Evolutionary conservation across 495 filamentous ascomycete genomes (phyloP).

Genomic region (Podospora appendiculata): DNA sequence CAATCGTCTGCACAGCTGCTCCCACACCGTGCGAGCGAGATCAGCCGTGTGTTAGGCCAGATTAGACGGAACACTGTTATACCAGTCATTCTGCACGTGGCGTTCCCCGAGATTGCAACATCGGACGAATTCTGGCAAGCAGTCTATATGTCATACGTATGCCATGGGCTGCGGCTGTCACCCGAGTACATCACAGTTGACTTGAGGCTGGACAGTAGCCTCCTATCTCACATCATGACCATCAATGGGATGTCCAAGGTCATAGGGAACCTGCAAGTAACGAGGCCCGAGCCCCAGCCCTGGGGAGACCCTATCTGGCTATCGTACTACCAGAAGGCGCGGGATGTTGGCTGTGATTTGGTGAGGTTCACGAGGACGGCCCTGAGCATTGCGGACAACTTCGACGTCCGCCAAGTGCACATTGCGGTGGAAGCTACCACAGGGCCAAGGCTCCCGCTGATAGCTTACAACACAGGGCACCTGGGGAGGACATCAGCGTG

Average conservation of each 20-base stretch:
- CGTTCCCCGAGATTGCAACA: conserved; percentile 28
- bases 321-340: conserved; percentile 47
- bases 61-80: conserved; percentile 52
- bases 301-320: conserved; percentile 53
- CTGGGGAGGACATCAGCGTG: conserved; percentile 57
- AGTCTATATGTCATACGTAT: conserved; percentile 48
- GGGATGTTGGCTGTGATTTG: conserved; percentile 52
- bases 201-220: conserved; percentile 41
- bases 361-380: conserved; percentile 53
- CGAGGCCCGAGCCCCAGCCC: conserved; percentile 28
- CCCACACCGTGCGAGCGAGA: conserved; percentile 37
- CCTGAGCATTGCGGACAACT: conserved; percentile 47
- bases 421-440: conserved; percentile 32
- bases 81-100: conserved; percentile 59
- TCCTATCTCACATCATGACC: conserved; percentile 39
- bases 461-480: conserved; percentile 60
- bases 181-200: conserved; percentile 63
- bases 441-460: conserved; percentile 43
- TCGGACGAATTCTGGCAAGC: conserved; percentile 21
- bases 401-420: conserved; percentile 46
- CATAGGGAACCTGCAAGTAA: conserved; percentile 49
- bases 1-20: conserved; percentile 38
- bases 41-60: conserved; percentile 45
- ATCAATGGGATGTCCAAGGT: conserved; percentile 56
- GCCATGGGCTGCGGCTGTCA: conserved; percentile 54